A percentile compares a stretch with the other conserved stretches of the same genome.
phyloP scores from a whole-genome alignment of 495 filamentous ascomycete genomes.

The Hypoxylon subgilvum region DNA sequence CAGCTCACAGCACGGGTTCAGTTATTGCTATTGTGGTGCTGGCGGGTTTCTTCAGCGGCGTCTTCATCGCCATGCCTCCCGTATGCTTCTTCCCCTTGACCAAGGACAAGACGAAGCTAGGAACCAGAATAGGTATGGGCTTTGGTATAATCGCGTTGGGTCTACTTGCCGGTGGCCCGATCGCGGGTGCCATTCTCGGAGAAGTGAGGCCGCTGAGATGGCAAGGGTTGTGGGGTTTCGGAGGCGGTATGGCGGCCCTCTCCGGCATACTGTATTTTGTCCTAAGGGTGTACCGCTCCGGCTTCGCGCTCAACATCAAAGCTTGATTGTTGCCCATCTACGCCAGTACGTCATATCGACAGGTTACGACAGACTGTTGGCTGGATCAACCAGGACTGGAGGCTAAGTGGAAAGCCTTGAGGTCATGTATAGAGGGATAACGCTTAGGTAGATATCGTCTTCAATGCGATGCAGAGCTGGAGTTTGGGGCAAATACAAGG shows the following conservation, averaged over 20 bases:
- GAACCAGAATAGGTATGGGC: constrained; percentile 74
- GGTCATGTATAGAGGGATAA: neutral
- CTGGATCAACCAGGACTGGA: neutral
- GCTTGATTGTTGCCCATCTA: constrained; percentile 5
- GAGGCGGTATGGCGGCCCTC: constrained; percentile 43
- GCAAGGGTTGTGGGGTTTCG: constrained; percentile 45
- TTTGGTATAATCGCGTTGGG: constrained; percentile 52
- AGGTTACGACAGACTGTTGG: neutral
- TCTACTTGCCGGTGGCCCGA: constrained; percentile 42
- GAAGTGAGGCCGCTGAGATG: constrained; percentile 31
- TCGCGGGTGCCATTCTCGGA: constrained; percentile 43
- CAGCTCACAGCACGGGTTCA: constrained; percentile 5
- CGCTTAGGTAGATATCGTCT: no score
- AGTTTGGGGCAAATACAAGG: neutral
- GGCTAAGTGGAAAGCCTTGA: constrained; percentile 1
- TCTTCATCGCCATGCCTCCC: constrained; percentile 68
- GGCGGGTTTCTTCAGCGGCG: constrained; percentile 47
- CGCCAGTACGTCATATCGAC: neutral
- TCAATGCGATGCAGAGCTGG: neutral
- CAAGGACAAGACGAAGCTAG: constrained; percentile 66
- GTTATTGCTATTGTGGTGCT: constrained; percentile 43
- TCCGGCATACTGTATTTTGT: constrained; percentile 18
- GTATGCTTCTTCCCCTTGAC: constrained; percentile 68
- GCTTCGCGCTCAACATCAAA: constrained; percentile 28
- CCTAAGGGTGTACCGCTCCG: constrained; percentile 31